These are phyloP conservation scores for Leishmania lainsoni DNA, from an alignment of 208 protist genomes.

Conservation along the genomic window DNA sequence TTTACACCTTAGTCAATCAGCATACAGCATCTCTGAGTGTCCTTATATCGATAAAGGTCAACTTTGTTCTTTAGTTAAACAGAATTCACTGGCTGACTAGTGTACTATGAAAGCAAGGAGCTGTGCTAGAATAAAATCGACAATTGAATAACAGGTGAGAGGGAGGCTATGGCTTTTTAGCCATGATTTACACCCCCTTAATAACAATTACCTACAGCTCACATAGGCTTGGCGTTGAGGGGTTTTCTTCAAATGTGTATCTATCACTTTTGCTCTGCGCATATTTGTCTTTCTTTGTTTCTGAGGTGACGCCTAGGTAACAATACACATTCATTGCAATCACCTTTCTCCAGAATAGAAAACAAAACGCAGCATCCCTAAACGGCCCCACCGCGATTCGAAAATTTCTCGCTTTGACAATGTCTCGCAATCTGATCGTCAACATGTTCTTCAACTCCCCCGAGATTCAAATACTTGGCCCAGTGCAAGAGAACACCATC, in stretches of 20 bases:
- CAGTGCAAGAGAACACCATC: conserved; percentile 87
- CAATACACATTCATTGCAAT: neutral
- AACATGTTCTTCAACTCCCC: conserved; percentile 88
- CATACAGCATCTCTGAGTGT: neutral
- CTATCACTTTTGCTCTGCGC: neutral
- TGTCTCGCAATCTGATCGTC: conserved; percentile 75
- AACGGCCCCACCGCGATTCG: neutral
- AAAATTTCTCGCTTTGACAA: conserved; percentile 22
- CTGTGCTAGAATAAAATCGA: neutral
- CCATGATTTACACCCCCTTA: neutral
- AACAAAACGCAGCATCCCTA: neutral
- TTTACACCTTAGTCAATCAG: conserved; percentile 12
- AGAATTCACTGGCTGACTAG: neutral
- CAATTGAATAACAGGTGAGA: neutral
- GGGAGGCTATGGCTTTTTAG: neutral
- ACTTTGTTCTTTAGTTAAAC: neutral
- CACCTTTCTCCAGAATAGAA: neutral
- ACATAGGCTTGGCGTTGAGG: neutral
- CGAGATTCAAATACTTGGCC: conserved; percentile 82
- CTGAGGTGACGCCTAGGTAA: neutral
- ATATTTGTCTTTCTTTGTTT: neutral
- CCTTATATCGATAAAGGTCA: neutral
- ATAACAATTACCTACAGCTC: neutral
- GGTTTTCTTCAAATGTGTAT: neutral
- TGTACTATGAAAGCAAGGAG: conserved; percentile 3